These are phyloP conservation scores for Vachellia pachyceras DNA, from an alignment of 306 rosid species.

Conservation along the genomic window DNA sequence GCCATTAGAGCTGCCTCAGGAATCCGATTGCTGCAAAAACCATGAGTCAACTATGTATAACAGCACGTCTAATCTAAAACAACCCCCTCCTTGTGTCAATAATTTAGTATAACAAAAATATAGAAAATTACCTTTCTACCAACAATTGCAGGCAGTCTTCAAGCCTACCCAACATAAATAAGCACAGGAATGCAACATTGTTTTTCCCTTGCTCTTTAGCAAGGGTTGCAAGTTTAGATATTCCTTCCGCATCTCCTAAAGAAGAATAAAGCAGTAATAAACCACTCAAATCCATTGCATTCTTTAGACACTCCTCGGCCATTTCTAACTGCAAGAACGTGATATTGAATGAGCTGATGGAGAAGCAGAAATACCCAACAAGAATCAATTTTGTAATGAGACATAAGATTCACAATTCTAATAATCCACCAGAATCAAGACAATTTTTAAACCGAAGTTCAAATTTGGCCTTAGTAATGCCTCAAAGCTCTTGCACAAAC, in stretches of 20 bases:
- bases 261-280: conserved; percentile 96
- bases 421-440: conserved; percentile 26
- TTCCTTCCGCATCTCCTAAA: conserved; percentile 96
- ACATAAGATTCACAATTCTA: conserved; percentile 17
- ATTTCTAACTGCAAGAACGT: conserved; percentile 83
- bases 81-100: background rate
- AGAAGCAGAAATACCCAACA: conserved; percentile 22
- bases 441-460: conserved; percentile 1
- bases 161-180: conserved; percentile 93
- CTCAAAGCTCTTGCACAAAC: conserved; percentile 12
- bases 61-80: conserved; percentile 10
- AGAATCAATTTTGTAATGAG: conserved; percentile 14
- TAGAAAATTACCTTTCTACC: conserved; percentile 77
- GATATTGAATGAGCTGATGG: conserved; percentile 39
- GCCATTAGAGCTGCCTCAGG: conserved; percentile 99
- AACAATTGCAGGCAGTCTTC: conserved; percentile 97
- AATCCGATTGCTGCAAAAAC: conserved; percentile 83
- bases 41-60: conserved; percentile 29
- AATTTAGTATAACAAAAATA: conserved; percentile 13
- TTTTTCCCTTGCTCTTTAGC: conserved; percentile 99
- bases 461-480: conserved; percentile 26
- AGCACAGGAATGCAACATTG: conserved; percentile 94
- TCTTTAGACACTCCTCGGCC: conserved; percentile 95
- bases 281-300: conserved; percentile 97
- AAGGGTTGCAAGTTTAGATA: conserved; percentile 80